Evolutionary conservation across 495 filamentous ascomycete species (phyloP).

Genomic region (Tuber aestivum): DNA sequence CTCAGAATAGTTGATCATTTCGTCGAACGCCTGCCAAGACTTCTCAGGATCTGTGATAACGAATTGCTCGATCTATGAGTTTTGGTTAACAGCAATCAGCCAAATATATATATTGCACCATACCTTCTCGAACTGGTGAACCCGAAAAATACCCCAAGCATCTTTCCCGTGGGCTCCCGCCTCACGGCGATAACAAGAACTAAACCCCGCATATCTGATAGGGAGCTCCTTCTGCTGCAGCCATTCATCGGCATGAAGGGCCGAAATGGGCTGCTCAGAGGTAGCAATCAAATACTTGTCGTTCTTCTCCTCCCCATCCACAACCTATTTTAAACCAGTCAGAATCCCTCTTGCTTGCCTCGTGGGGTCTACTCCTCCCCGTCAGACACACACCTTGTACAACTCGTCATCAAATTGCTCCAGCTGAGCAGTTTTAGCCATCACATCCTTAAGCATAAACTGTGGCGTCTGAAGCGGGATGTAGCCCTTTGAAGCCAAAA

Average conservation of each 20-base stretch:
- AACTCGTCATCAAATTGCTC: constrained; percentile 96
- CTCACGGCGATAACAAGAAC: constrained; percentile 91
- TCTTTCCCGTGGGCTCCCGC: constrained; percentile 89
- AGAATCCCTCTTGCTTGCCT: not conserved
- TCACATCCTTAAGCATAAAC: constrained; percentile 91
- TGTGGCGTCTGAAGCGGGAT: constrained; percentile 86
- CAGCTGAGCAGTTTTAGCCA: constrained; percentile 98
- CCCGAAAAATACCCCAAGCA: constrained; percentile 96
- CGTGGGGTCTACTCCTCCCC: not conserved
- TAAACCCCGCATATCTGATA: constrained; percentile 84
- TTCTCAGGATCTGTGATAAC: constrained; percentile 89
- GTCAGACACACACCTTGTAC: constrained; percentile 57
- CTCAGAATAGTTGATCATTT: constrained; percentile 84
- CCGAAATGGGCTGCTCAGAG: constrained; percentile 89
- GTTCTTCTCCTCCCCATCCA: constrained; percentile 72
- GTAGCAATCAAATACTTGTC: constrained; percentile 98
- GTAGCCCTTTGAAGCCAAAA: constrained; percentile 69
- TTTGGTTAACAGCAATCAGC: constrained; percentile 5
- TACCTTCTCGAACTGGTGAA: constrained; percentile 94
- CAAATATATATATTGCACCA: constrained; percentile 42
- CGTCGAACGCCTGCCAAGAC: constrained; percentile 86
- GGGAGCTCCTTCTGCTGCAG: constrained; percentile 76
- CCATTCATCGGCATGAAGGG: constrained; percentile 91
- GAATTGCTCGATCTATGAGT: constrained; percentile 77
- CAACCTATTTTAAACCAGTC: constrained; percentile 47